These are phyloP conservation scores for Hypoxylon sp. DNA, from an alignment of 2,329 filamentous ascomycete genomes.

Conservation along the genomic window DNA sequence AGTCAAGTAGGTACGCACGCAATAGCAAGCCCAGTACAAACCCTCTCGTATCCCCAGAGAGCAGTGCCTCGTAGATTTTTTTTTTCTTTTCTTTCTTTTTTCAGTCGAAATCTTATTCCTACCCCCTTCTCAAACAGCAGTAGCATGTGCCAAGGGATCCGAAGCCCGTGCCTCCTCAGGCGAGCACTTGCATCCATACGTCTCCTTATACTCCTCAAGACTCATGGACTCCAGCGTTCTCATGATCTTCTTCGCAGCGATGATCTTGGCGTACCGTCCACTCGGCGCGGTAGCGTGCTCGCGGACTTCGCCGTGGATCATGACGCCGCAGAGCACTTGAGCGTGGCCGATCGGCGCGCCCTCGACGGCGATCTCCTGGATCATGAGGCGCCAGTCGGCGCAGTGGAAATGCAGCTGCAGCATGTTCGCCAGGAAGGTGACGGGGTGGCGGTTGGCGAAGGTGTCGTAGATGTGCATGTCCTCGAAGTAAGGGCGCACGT, in stretches of 20 bases:
- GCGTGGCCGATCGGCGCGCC: conserved; percentile 58
- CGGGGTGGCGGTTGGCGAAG: conserved; percentile 88
- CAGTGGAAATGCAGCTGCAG: conserved; percentile 78
- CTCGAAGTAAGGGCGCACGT: conserved; percentile 83
- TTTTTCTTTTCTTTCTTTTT: not conserved
- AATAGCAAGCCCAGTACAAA: not conserved
- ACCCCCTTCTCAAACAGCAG: conserved; percentile 35
- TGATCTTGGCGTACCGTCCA: conserved; percentile 79
- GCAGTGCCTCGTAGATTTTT: not conserved
- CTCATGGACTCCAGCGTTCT: conserved; percentile 61
- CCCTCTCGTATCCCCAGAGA: not conserved
- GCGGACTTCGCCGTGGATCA: conserved; percentile 81
- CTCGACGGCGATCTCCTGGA: conserved; percentile 63
- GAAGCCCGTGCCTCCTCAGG: conserved; percentile 33
- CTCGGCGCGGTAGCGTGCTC: conserved; percentile 73
- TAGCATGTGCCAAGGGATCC: conserved; percentile 37
- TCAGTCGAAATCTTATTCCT: not conserved
- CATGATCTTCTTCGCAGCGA: conserved; percentile 73
- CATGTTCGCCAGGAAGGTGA: conserved; percentile 77
- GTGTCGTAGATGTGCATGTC: conserved; percentile 91
- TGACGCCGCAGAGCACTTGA: conserved; percentile 77
- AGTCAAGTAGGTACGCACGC: not conserved
- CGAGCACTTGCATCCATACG: conserved; percentile 75
- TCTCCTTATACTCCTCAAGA: conserved; percentile 70
- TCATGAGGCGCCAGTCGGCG: conserved; percentile 67